These are phyloP conservation scores for Chrysosporium queenslandicum DNA, from an alignment of 2,329 filamentous ascomycete species.

Conservation along the genomic window DNA sequence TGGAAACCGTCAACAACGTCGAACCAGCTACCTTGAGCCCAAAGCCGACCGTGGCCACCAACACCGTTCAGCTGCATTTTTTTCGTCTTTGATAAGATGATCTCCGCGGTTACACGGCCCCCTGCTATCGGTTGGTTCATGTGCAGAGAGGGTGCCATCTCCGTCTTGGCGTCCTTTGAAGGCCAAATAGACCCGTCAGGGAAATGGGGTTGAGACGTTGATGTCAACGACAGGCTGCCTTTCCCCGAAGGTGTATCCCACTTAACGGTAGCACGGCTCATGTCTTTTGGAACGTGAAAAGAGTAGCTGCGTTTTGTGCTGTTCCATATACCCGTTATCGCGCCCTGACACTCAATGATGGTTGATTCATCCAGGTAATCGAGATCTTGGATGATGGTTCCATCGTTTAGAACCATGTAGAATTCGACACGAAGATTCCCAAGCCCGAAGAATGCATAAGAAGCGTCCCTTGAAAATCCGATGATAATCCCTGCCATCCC, in stretches of 20 bases:
- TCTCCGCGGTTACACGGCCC: no score
- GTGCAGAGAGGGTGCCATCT: no score
- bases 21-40: no score
- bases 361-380: conserved; percentile 21
- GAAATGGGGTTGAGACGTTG: no score
- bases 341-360: conserved; percentile 19
- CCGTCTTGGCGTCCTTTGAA: no score
- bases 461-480: conserved; percentile 27
- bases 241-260: conserved; percentile 2
- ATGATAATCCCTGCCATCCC: conserved; percentile 21
- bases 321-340: conserved; percentile 6
- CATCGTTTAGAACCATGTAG: conserved; percentile 21
- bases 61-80: no score
- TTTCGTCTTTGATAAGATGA: no score
- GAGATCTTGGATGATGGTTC: conserved; percentile 20
- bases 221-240: no score
- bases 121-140: no score
- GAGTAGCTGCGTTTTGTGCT: conserved; percentile 15
- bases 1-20: no score
- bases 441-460: conserved; percentile 23
- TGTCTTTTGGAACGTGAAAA: conserved; percentile 16
- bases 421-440: conserved; percentile 23
- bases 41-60: no score
- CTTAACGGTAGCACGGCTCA: conserved; percentile 13
- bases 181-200: no score